Evolutionary conservation across 2,329 filamentous ascomycete species (phyloP), one percentile per base, ranked within the genome.

Genomic region (Lasiodiplodia theobromae): DNA sequence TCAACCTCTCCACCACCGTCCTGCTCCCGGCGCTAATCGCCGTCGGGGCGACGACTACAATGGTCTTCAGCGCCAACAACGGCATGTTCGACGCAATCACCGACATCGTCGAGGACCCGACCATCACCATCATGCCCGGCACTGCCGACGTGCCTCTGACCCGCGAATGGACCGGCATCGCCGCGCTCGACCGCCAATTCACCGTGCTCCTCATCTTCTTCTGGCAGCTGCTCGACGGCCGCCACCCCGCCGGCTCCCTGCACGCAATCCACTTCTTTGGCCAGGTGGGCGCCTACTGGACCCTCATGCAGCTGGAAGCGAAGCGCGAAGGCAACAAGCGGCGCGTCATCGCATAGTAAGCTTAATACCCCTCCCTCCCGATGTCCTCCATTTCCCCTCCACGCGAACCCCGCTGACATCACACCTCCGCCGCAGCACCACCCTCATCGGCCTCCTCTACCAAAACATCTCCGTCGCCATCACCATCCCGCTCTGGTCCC

Each of bases 71-170:
- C 66, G 18, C 16, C 66, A 68, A 68, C 66, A 68, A 68, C 76
- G 0, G 86, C 87, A 72, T 88, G 86, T 66, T 86, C 82, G 87
- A 87, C 8, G n/a, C 16, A 11, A 51, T 67, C 16, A 37, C 65
- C 31, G 1, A 83, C 78, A 76, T 88, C 87, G 73, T 85, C 79
- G 70, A 81, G 77, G 66, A 82, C 77, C 52, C 77, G 5, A 16
- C 28, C 34, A 10, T 25, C 23, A 53, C 63, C 37, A 53, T 38
- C 8, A 16, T 66, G 1, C 66, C 66, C 31, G 66, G 57, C 34
- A 44, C 66, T 4, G 51, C 18, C 54, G 62, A 54, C 47, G 37
- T 63, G 21, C 28, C 57, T 2, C 34, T 68, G n/a, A 53, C 47
- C 10, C 56, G 56, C 11, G 28, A 62, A 16, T 68, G 49, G 40